Conservation (phyloP, 306 rosid genomes). For the Mimosa pudica region DNA sequence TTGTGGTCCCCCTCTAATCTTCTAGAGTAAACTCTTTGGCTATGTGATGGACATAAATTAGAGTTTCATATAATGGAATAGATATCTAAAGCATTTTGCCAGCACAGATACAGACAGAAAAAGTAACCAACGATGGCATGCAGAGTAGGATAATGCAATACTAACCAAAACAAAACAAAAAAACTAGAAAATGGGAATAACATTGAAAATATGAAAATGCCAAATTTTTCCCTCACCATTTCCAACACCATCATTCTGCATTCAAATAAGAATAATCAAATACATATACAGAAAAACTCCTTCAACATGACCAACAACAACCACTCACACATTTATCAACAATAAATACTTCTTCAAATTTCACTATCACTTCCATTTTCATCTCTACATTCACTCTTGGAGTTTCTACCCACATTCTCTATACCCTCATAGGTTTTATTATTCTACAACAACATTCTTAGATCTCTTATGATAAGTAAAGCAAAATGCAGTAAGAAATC, state of each 20-base stretch:
- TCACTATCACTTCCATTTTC: background rate
- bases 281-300: background rate
- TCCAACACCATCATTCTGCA: slow-evolving; percentile 16
- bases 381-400: background rate
- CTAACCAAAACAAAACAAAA: background rate
- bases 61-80: background rate
- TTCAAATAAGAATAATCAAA: slow-evolving; percentile 2
- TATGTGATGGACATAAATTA: background rate
- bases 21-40: background rate
- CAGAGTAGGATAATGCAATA: background rate
- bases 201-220: background rate
- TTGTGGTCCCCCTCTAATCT: background rate
- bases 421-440: slow-evolving; percentile 32
- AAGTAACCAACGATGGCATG: background rate
- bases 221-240: background rate
- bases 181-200: background rate
- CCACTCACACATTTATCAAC: slow-evolving; percentile 19
- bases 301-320: slow-evolving; percentile 4
- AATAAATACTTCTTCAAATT: slow-evolving; percentile 10
- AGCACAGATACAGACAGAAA: background rate
- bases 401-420: slow-evolving; percentile 21
- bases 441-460: slow-evolving; percentile 10
- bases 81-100: background rate
- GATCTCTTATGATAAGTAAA: slow-evolving; percentile 16
- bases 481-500: slow-evolving; percentile 24